Evolutionary conservation across 1,284 basidiomycete genomes (phyloP).

Genomic region (Albatrellus sp.): DNA sequence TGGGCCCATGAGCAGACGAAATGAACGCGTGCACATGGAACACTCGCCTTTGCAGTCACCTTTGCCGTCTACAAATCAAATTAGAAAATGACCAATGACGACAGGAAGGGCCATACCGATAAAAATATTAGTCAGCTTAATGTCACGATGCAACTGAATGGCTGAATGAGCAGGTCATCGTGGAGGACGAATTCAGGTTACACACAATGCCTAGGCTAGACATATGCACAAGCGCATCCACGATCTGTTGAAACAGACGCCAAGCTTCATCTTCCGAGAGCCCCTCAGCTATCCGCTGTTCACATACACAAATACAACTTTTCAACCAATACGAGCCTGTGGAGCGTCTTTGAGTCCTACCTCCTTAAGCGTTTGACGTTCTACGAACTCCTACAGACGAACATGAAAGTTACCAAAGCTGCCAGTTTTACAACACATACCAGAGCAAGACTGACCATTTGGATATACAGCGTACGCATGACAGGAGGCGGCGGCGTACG

Average conservation of each 20-base stretch:
- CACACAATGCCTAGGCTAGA: slow-evolving; percentile 72
- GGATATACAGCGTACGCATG: slow-evolving; percentile 71
- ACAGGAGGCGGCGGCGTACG: slow-evolving; percentile 26
- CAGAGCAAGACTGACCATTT: slow-evolving; percentile 52
- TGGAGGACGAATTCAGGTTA: slow-evolving; percentile 7
- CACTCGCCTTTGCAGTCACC: slow-evolving; percentile 76
- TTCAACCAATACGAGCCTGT: background rate
- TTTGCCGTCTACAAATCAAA: slow-evolving; percentile 48
- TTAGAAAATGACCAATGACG: background rate
- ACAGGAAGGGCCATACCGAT: slow-evolving; percentile 41
- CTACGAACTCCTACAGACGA: slow-evolving; percentile 65
- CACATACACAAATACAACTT: background rate
- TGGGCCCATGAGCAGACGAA: background rate
- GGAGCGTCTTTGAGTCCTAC: slow-evolving; percentile 21
- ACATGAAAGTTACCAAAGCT: slow-evolving; percentile 4
- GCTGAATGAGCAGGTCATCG: slow-evolving; percentile 4
- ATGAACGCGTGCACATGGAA: background rate
- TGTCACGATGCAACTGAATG: slow-evolving; percentile 75
- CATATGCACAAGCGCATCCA: slow-evolving; percentile 92
- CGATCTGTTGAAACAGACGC: slow-evolving; percentile 82
- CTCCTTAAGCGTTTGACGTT: slow-evolving; percentile 73
- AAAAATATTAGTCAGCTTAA: slow-evolving; percentile 88
- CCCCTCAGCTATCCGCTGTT: slow-evolving; percentile 69
- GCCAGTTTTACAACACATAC: slow-evolving; percentile 1
- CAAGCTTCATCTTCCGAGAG: slow-evolving; percentile 79